Evolutionary conservation across 306 rosid species (phyloP), one percentile per base, ranked within the genome.

Genomic region (Cucumis hystrix): DNA sequence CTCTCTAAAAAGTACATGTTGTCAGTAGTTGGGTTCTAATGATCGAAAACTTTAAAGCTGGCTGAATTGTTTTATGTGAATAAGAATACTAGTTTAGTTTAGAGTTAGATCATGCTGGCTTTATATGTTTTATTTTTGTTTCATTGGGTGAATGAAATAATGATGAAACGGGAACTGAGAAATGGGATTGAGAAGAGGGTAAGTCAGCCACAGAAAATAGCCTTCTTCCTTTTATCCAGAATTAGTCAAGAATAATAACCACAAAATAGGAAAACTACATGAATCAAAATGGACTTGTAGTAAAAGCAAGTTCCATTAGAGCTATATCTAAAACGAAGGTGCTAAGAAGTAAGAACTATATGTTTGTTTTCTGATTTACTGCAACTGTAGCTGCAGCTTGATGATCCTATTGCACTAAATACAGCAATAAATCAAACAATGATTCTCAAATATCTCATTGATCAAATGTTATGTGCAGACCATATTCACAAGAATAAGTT

Each of bases 361-460:
- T 51, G 61, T 10, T 72, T 28, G 76, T 72, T 51, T 28, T 72
- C 39, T 72, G 25, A 72, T 72, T 16, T 51, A 51, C 76, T 17
- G 60, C 76, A 51, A 6, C 23, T 45, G 25, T 72, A 5, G 76
- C 45, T 72, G 76, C 76, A 72, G 61, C 76, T 51, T 72, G 43
- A 16, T 28, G 60, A 61, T 23, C 23, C 25, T 6, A 77, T 37
- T 47, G 72, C 45, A 77, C 80, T 45, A 47, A 41, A 77, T 39
- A 61, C 58, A 21, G 41, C 78, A 77, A 77, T 28, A 60, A 77
- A 60, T 47, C 74, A 63, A 63, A 15, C 80, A 75, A 75, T 57
- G 43, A n/a, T 54, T 56, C 47, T 74, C 20, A 54, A 57, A 75
- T 75, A 57, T 75, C 55, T 40, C 58, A 41, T 39, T 28, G 61